Conservation (phyloP, 2,329 filamentous ascomycete genomes). For the Ascochyta clinopodiicola region DNA sequence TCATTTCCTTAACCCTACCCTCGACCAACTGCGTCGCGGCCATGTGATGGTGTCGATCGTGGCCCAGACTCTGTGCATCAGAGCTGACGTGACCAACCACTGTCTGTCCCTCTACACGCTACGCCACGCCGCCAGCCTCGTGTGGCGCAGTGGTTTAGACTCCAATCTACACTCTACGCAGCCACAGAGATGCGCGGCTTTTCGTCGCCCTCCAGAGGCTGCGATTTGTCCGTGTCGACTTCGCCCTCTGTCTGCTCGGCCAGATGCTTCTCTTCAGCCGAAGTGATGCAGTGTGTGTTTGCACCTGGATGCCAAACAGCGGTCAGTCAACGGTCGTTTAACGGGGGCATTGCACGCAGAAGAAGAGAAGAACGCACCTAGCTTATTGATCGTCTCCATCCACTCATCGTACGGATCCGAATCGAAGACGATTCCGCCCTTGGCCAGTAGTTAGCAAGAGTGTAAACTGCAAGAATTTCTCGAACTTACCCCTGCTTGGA, state of each 20-base stretch:
- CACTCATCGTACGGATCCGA: slow-evolving; percentile 91
- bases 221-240: slow-evolving; percentile 11
- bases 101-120: neutral
- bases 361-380: slow-evolving; percentile 57
- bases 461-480: slow-evolving; percentile 25
- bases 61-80: slow-evolving; percentile 10
- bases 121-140: slow-evolving; percentile 11
- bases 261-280: slow-evolving; percentile 75
- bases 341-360: neutral
- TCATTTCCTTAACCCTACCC: slow-evolving; percentile 24
- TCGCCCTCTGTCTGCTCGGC: slow-evolving; percentile 51
- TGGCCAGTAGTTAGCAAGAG: slow-evolving; percentile 29
- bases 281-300: slow-evolving; percentile 86
- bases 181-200: slow-evolving; percentile 39
- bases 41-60: slow-evolving; percentile 4
- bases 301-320: slow-evolving; percentile 53
- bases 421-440: slow-evolving; percentile 61
- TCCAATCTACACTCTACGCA: slow-evolving; percentile 23
- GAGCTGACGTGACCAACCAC: slow-evolving; percentile 9
- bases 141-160: slow-evolving; percentile 27
- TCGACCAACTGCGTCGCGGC: neutral
- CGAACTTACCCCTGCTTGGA: slow-evolving; percentile 79
- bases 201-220: slow-evolving; percentile 19
- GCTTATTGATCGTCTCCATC: slow-evolving; percentile 96
- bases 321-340: slow-evolving; percentile 27